Evolutionary conservation across 257 asterid species (phyloP).

Genomic region (Cinchona pubescens): DNA sequence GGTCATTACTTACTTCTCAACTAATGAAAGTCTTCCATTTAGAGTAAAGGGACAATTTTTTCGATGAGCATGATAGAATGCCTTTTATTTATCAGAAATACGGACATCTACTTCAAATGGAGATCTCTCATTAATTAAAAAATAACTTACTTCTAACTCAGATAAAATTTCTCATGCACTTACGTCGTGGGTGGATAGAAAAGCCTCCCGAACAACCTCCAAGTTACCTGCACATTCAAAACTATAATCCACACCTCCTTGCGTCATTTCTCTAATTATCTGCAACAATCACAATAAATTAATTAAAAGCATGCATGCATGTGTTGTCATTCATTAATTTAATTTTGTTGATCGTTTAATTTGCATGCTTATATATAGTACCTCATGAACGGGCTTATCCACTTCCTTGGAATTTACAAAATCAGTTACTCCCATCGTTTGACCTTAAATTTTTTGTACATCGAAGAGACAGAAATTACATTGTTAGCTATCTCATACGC

Average conservation of each 20-base stretch:
- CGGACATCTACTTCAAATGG: too few species aligned
- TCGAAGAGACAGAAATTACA: background rate
- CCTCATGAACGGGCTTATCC: conserved; percentile 64
- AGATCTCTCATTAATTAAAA: too few species aligned
- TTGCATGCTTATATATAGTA: conserved; percentile 10
- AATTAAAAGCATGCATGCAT: too few species aligned
- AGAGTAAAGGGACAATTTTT: too few species aligned
- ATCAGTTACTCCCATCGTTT: conserved; percentile 69
- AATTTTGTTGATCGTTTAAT: background rate
- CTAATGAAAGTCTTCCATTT: too few species aligned
- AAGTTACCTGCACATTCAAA: conserved; percentile 76
- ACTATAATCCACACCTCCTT: conserved; percentile 79
- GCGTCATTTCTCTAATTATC: conserved; percentile 67
- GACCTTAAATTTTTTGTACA: conserved; percentile 29
- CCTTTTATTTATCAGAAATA: too few species aligned
- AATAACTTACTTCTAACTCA: too few species aligned
- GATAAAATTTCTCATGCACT: too few species aligned
- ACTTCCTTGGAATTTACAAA: conserved; percentile 61
- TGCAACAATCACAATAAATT: background rate
- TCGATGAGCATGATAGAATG: too few species aligned
- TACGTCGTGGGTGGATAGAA: conserved; percentile 71
- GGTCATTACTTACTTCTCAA: too few species aligned
- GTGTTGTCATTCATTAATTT: background rate
- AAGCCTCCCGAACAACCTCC: conserved; percentile 77
- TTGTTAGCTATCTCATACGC: too few species aligned